These are phyloP conservation scores for Solanum chiquidenum DNA, from an alignment of 257 asterid genomes.

Conservation along the genomic window DNA sequence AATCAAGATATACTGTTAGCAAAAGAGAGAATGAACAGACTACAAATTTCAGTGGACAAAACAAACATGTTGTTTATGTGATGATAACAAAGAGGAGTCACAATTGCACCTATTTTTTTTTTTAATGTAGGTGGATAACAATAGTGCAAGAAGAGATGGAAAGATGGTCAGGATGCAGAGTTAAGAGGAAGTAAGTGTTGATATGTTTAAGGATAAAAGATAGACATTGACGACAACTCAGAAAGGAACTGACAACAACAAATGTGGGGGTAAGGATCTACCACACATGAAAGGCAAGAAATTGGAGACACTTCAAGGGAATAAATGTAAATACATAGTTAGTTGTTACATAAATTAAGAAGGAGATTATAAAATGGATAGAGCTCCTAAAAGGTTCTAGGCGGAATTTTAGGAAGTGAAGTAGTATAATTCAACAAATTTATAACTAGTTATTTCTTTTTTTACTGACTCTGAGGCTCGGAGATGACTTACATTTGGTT, in stretches of 20 bases:
- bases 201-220: background rate
- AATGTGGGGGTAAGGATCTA: background rate
- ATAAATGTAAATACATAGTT: no score
- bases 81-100: no score
- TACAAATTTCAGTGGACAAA: no score
- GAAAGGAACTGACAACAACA: background rate
- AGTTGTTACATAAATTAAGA: no score
- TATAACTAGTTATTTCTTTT: background rate
- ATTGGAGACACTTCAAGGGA: background rate
- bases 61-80: no score
- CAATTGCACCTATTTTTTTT: no score
- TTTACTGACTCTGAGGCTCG: background rate
- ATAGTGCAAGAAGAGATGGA: no score
- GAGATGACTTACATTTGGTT: no score
- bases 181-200: background rate
- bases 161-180: no score
- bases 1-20: no score
- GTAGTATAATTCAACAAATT: background rate
- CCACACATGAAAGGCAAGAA: background rate
- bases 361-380: background rate
- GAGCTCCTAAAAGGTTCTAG: background rate
- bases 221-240: background rate
- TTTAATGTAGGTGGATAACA: no score
- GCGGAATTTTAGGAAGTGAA: background rate
- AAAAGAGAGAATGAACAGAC: no score